Conservation (phyloP, 805 yeast genomes). For the Candida argentea region DNA sequence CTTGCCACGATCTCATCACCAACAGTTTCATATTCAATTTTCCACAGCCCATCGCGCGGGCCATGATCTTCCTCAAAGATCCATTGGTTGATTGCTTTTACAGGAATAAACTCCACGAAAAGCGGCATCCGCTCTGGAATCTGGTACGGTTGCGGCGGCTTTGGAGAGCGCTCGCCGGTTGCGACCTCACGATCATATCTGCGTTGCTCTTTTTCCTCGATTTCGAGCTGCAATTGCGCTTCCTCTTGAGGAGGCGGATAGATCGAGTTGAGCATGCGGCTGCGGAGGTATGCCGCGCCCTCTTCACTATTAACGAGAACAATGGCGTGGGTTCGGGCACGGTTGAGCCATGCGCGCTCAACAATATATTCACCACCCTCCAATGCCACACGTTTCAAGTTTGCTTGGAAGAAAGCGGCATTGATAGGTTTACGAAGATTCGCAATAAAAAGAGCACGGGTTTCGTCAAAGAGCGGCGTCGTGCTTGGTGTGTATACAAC, state of each 20-base stretch:
- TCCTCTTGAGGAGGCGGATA: slow-evolving; percentile 24
- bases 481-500: slow-evolving; percentile 25
- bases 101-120: slow-evolving; percentile 35
- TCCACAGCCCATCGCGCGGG: slow-evolving; percentile 37
- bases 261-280: slow-evolving; percentile 21
- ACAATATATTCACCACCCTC: slow-evolving; percentile 13
- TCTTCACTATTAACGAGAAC: slow-evolving; percentile 29
- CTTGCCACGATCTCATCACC: slow-evolving; percentile 25
- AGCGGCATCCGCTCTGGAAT: slow-evolving; percentile 14
- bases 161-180: too few relatives aligned
- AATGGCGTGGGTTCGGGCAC: slow-evolving; percentile 31
- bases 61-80: slow-evolving; percentile 36
- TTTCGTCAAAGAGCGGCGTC: slow-evolving; percentile 23
- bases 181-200: slow-evolving; percentile 10
- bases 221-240: slow-evolving; percentile 8
- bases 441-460: slow-evolving; percentile 36
- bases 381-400: slow-evolving; percentile 21
- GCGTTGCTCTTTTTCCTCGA: slow-evolving; percentile 11
- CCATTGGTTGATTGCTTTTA: slow-evolving; percentile 35
- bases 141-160: slow-evolving; percentile 9
- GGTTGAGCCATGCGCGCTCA: slow-evolving; percentile 37
- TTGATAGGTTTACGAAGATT: slow-evolving; percentile 31
- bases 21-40: slow-evolving; percentile 22
- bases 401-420: slow-evolving; percentile 26
- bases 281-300: slow-evolving; percentile 28